Percentiles rank a stretch among this genome's conserved stretches.
These are phyloP conservation scores for Pseudopithomyces maydicus DNA, from an alignment of 2,329 filamentous ascomycete species.

Conservation along the genomic window DNA sequence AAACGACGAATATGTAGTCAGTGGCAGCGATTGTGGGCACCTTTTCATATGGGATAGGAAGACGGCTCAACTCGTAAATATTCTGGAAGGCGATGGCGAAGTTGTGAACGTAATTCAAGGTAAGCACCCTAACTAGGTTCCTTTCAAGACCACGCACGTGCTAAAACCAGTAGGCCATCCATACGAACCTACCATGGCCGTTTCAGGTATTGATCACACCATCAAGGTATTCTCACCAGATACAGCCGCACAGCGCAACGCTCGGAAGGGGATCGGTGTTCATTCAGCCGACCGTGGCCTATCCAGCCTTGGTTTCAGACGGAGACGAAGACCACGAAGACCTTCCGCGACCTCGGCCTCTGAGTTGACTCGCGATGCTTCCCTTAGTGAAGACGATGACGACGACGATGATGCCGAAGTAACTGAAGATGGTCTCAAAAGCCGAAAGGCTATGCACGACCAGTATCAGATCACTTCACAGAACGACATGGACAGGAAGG, in stretches of 20 bases:
- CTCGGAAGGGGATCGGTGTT: slow-evolving; percentile 63
- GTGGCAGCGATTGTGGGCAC: slow-evolving; percentile 69
- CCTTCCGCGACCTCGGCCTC: slow-evolving; percentile 11
- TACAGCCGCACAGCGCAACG: slow-evolving; percentile 60
- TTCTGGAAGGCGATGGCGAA: slow-evolving; percentile 69
- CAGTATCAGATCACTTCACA: slow-evolving; percentile 65
- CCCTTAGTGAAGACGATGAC: slow-evolving; percentile 16
- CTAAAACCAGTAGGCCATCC: slow-evolving; percentile 59
- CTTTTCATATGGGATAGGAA: slow-evolving; percentile 73
- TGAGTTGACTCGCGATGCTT: slow-evolving; percentile 9
- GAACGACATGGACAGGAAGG: slow-evolving; percentile 65
- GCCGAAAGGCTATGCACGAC: slow-evolving; percentile 63
- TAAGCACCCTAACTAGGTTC: slow-evolving; percentile 24
- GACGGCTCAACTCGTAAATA: slow-evolving; percentile 65
- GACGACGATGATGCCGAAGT: slow-evolving; percentile 38
- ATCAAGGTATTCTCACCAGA: slow-evolving; percentile 72
- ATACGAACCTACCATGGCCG: slow-evolving; percentile 69
- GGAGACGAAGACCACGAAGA: slow-evolving; percentile 17
- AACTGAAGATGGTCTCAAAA: slow-evolving; percentile 55
- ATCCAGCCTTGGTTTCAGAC: slow-evolving; percentile 45
- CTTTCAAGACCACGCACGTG: neutral
- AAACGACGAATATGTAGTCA: slow-evolving; percentile 71
- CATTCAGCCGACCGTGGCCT: slow-evolving; percentile 53
- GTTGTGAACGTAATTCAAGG: slow-evolving; percentile 73
- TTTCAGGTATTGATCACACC: slow-evolving; percentile 70